Evolutionary conservation across 345 rosid species (phyloP).

Genomic region (Linum lewisii): DNA sequence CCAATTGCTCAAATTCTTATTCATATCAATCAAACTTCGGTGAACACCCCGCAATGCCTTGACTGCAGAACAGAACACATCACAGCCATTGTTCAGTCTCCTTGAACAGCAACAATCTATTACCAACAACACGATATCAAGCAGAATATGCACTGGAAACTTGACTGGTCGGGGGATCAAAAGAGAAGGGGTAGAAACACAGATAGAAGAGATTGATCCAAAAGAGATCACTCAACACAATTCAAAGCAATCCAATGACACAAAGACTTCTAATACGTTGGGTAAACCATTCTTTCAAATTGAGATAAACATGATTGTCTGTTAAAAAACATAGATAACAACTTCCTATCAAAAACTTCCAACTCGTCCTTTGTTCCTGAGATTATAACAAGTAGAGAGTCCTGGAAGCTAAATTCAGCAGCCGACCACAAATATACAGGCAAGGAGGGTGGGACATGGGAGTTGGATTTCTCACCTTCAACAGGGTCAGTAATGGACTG

Average conservation of each 20-base stretch:
- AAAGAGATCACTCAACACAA: too few relatives aligned
- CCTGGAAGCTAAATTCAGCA: background rate
- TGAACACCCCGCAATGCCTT: conserved; percentile 48
- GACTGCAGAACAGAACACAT: conserved; percentile 32
- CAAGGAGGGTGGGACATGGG: background rate
- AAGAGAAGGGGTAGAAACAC: too few relatives aligned
- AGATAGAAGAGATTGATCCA: too few relatives aligned
- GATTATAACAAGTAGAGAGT: background rate
- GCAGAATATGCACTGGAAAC: background rate
- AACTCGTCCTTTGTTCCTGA: background rate
- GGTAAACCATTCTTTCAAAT: too few relatives aligned
- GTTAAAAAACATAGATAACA: too few relatives aligned
- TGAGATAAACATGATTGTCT: too few relatives aligned
- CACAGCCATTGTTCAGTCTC: background rate
- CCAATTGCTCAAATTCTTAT: conserved; percentile 64
- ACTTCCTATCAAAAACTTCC: background rate
- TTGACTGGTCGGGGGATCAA: too few relatives aligned
- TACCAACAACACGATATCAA: background rate
- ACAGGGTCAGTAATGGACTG: conserved; percentile 41
- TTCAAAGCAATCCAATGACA: too few relatives aligned
- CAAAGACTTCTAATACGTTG: too few relatives aligned
- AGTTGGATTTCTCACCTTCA: conserved; percentile 56
- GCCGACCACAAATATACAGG: background rate
- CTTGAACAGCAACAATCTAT: background rate
- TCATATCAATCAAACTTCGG: conserved; percentile 46